A percentile compares a stretch with the other conserved stretches of the same genome.
Evolutionary conservation across 208 protist genomes (phyloP).

Genomic region (Lotmaria passim): DNA sequence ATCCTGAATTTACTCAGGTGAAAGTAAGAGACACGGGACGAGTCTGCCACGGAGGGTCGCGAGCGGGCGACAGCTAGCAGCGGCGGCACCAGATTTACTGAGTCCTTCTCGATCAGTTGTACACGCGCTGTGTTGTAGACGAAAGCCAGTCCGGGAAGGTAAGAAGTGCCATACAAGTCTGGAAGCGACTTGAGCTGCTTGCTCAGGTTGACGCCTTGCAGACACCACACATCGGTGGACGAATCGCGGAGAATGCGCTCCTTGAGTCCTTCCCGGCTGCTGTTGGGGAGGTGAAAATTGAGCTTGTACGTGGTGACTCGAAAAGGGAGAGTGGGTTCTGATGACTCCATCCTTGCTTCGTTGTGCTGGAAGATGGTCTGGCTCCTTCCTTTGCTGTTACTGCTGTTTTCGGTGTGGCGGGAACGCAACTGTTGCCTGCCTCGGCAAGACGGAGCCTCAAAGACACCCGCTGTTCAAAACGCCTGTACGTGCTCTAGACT

Average conservation of each 20-base stretch:
- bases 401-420: too few species aligned
- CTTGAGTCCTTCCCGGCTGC: constrained; percentile 3
- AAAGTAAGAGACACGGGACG: constrained; percentile 3
- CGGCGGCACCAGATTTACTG: constrained; percentile 1
- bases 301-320: constrained; percentile 20
- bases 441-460: too few species aligned
- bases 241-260: constrained; percentile 4
- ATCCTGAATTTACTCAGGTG: constrained; percentile 16
- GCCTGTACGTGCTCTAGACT: too few species aligned
- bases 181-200: constrained; percentile 20
- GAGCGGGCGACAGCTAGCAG: background rate
- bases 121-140: constrained; percentile 8
- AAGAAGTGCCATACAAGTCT: background rate
- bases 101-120: background rate
- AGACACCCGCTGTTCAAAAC: too few species aligned
- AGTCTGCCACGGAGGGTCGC: constrained; percentile 15
- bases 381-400: too few species aligned
- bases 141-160: background rate
- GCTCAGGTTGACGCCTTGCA: constrained; percentile 15
- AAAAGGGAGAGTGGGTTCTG: background rate
- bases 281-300: constrained; percentile 11
- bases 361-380: too few species aligned
- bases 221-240: constrained; percentile 22
- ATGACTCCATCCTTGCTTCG: background rate
- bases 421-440: too few species aligned